A percentile compares a stretch with the other conserved stretches of the same genome.
Conservation (phyloP, 116 monocot species). For the Phalaenopsis hybrid region DNA sequence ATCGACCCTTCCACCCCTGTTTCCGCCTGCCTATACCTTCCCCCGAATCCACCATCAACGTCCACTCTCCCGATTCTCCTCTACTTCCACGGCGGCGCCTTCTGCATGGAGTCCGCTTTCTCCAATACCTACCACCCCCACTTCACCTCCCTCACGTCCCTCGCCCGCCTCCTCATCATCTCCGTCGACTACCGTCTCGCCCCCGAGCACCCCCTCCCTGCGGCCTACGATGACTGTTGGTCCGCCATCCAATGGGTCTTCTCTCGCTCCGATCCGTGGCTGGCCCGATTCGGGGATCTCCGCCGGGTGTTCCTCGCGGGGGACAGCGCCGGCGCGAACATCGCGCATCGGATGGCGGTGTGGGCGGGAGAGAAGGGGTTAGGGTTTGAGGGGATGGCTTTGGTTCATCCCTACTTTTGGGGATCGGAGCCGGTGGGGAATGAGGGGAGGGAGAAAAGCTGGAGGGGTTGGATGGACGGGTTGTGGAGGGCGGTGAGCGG, state of each 20-base stretch:
- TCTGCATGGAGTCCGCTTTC: slow-evolving; percentile 24
- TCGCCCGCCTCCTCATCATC: slow-evolving; percentile 25
- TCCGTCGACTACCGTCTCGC: slow-evolving; percentile 71
- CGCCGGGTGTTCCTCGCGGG: slow-evolving; percentile 27
- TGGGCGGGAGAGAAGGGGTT: slow-evolving; percentile 5
- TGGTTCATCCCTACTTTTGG: slow-evolving; percentile 9
- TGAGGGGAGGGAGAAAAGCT: not conserved
- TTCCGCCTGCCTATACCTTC: slow-evolving; percentile 25
- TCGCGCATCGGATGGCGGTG: slow-evolving; percentile 32
- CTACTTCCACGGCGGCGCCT: slow-evolving; percentile 57
- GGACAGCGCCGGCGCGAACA: slow-evolving; percentile 41
- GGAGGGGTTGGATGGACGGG: slow-evolving; percentile 1
- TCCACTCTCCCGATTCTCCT: slow-evolving; percentile 35
- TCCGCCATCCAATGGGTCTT: slow-evolving; percentile 14
- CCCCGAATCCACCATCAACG: not conserved
- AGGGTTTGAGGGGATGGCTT: slow-evolving; percentile 6
- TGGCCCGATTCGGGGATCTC: slow-evolving; percentile 9
- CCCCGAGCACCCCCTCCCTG: slow-evolving; percentile 56
- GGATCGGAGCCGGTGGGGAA: not conserved
- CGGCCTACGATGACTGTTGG: slow-evolving; percentile 32
- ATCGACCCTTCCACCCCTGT: slow-evolving; percentile 15
- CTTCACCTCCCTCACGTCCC: slow-evolving; percentile 29
- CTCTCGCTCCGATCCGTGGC: slow-evolving; percentile 1
- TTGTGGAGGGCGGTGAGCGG: slow-evolving; percentile 9
- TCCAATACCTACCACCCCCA: slow-evolving; percentile 34